Evolutionary conservation across 1,284 basidiomycete genomes (phyloP), one percentile per base, ranked within the genome.

Genomic region (Clitocybe nebularis): DNA sequence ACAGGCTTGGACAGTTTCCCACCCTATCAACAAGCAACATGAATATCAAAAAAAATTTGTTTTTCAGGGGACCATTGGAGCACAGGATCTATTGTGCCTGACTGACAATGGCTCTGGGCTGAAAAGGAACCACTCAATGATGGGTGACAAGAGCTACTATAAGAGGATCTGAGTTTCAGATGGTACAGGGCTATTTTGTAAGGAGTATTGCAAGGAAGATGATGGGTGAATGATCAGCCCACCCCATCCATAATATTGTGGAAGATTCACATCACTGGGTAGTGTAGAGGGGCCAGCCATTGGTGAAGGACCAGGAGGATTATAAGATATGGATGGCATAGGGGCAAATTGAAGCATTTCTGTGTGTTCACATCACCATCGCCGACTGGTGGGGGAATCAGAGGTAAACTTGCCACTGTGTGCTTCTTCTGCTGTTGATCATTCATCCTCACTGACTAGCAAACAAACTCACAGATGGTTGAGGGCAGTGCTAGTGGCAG

Each of bases 1-100:
- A n/a, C n/a, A n/a, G n/a, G n/a, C n/a, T n/a, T n/a, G n/a, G n/a
- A n/a, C n/a, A n/a, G n/a, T n/a, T n/a, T n/a, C n/a, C n/a, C n/a
- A n/a, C n/a, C n/a, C n/a, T n/a, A n/a, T n/a, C n/a, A n/a, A 11
- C 53, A 43, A 4, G 48, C 47, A 40, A 63, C 34, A 3, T 13
- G 16, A 9, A 16, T 22, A 16, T 59, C 56, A 46, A 60, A 59
- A 30, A 6, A 6, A n/a, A 14, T 30, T n/a, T 30, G 8, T 13
- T 30, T 30, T 13, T 11, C 10, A n/a, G 13, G 10, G n/a, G 29
- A 11, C 29, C 29, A 30, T 14, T 28, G 26, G 26, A 28, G 5
- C 13, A 16, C n/a, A 30, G 29, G 29, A 30, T 30, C 29, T 30
- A 28, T 28, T 28, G 13, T 13, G 13, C 26, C 13, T 28, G 26